Evolutionary conservation across 352 stramenopile species (phyloP), one percentile per base, ranked within the genome.

Genomic region (Globisporangium okanoganense): DNA sequence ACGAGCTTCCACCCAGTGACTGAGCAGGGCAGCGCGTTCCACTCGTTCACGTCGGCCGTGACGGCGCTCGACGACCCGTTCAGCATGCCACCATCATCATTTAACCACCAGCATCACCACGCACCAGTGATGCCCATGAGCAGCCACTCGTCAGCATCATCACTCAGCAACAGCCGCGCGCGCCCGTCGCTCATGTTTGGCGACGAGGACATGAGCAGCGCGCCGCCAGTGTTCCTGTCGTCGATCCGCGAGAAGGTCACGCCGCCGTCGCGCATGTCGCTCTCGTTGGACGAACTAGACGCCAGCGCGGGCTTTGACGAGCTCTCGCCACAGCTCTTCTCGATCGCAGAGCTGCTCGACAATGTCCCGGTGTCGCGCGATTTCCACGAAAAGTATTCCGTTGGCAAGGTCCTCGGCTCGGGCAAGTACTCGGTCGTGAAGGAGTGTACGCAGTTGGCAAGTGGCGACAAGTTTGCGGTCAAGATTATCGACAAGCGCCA

Each of bases 401-500:
- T 94, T 5, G 75, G 84, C 13, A 53, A 69, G 0, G 71, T 88
- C 38, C 68, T 94, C 10, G 84, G 84, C 44, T 83, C 81, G 18
- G 84, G 84, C 61, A 90, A 90, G 57, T 94, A 87, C 66, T 90
- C 82, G 41, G 78, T 90, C 24, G 84, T 94, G 24, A 91, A 90
- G 66, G 67, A 70, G 25, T 87, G 78, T 31, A 86, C 67, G 14
- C 72, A 75, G 12, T 56, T 73, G 20, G 38, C 22, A 1, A 79
- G 60, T 0, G 62, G 70, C 31, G 67, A 74, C 25, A 50, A 73
- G 43, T 84, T 82, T 25, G 84, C 84, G 0, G 82, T 89, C 57
- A 94, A 94, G 71, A 87, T 94, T 35, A 88, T 94, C 38, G 84
- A 92, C 75, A 94, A 94, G 71, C 67, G 76, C 20, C 78, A 90